Conservation (phyloP, 2,329 filamentous ascomycete genomes). For the Penicillium janthinellum region DNA sequence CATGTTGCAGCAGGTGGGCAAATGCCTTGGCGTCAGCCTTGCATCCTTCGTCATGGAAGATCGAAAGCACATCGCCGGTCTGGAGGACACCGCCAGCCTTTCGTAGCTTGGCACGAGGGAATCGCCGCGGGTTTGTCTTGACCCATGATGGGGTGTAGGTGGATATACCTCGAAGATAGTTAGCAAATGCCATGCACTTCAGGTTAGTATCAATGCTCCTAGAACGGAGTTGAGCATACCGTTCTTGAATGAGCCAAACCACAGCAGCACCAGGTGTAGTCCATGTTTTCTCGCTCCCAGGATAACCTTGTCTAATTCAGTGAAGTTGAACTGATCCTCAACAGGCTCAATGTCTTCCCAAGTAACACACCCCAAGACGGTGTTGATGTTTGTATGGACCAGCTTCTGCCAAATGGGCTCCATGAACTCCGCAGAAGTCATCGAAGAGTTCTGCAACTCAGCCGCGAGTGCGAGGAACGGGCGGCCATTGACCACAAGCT, state of each 20-base stretch:
- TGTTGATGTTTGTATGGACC: constrained; percentile 47
- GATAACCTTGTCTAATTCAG: constrained; percentile 46
- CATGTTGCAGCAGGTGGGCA: constrained; percentile 39
- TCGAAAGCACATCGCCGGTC: constrained; percentile 38
- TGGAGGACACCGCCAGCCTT: constrained; percentile 31
- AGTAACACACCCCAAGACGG: constrained; percentile 48
- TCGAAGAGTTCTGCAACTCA: constrained; percentile 53
- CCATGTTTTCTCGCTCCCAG: constrained; percentile 40
- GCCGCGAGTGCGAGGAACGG: constrained; percentile 50
- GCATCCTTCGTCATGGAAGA: constrained; percentile 40
- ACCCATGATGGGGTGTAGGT: constrained; percentile 47
- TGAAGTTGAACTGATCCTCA: constrained; percentile 49
- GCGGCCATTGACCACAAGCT: constrained; percentile 49
- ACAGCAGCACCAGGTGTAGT: constrained; percentile 47
- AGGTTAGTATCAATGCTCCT: too few relatives aligned
- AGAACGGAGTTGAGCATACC: constrained; percentile 30
- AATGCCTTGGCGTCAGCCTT: constrained; percentile 47
- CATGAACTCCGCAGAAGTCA: constrained; percentile 51
- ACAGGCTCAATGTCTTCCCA: constrained; percentile 53
- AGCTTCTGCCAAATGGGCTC: constrained; percentile 48
- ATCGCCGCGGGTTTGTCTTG: constrained; percentile 33
- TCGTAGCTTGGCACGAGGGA: constrained; percentile 22
- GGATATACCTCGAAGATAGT: constrained; percentile 19
- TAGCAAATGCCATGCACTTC: not conserved
- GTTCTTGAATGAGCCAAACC: constrained; percentile 55